Base-by-base conservation (phyloP, 345 rosid genomes). In the Noccaea caerulescens region DNA sequence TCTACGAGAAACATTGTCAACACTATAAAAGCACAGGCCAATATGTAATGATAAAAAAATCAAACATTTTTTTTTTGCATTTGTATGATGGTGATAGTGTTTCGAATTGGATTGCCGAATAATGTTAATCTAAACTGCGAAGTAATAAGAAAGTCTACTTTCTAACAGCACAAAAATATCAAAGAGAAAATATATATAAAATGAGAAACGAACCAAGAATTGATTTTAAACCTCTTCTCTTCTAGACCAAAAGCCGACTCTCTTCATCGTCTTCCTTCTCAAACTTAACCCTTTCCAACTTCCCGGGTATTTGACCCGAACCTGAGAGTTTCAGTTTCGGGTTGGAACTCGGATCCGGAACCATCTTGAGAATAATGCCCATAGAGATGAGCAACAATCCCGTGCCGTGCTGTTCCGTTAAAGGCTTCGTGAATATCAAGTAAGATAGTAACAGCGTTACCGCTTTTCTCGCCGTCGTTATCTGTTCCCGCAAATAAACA, bases 381-480 rank as follows among this genome's bases (percentile, higher is more conserved):
- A 91, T 88, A 27, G 82, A 47, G 63, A 88, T 87, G 10, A 91
- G 91, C 72, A 91, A 77, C 74, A 91, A 82, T 43, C 97, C 97
- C 1, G 88, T 63, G 25, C 87, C 91, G 20, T 91, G 97, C 63
- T 88, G 95, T 77, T 85, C 97, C 0, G 95, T 87, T 60, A 91
- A 72, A 7, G 97, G 97, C 82, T 91, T 91, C n/a, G 97, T 87
- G 69, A 91, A 91, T 81, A 91, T 84, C 87, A 85, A 63, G 76
- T 86, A 91, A 6, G 93, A 91, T 10, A 91, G 82, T 77, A 87
- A 68, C 73, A 91, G 67, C 38, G 93, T 87, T 3, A 88, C 90
- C 6, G 88, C 95, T 69, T 88, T 88, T 77, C 97, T 84, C 23
- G 97, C 97, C 5, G 93, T 91, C 47, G 97, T 88, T 77, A 88